Evolutionary conservation across 2,329 filamentous ascomycete species (phyloP).

Genomic region (Cladosporium halotolerans): DNA sequence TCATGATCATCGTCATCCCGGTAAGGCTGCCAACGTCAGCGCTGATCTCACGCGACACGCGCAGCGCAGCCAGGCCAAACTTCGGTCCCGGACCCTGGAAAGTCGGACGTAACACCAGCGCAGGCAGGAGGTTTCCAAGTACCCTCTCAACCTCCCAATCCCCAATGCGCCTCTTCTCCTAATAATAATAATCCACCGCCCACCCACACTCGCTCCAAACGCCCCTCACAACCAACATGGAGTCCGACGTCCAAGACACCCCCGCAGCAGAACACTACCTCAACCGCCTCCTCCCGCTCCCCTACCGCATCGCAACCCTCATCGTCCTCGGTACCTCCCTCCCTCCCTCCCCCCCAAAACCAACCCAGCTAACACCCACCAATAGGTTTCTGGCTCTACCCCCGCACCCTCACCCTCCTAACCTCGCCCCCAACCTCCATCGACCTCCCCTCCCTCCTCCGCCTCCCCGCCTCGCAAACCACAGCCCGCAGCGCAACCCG

Average conservation of each 20-base stretch:
- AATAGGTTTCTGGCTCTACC: conserved; percentile 90
- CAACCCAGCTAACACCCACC: background rate
- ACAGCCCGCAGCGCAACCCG: conserved; percentile 72
- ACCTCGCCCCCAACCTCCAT: conserved; percentile 56
- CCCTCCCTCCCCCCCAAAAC: background rate
- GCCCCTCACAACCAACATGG: background rate
- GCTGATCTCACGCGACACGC: no score
- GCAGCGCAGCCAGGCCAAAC: no score
- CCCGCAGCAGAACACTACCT: conserved; percentile 33
- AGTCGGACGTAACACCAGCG: no score
- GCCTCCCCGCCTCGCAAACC: conserved; percentile 68
- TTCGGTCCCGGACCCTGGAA: no score
- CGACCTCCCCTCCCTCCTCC: conserved; percentile 58
- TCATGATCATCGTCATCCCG: no score
- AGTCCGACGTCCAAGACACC: conserved; percentile 9
- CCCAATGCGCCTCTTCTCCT: background rate
- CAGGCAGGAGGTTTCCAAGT: no score
- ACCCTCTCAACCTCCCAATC: no score
- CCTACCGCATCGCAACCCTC: conserved; percentile 82
- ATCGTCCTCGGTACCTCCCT: conserved; percentile 64
- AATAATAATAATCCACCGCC: background rate
- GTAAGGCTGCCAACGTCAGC: no score
- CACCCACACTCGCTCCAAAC: background rate
- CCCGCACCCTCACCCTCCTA: conserved; percentile 77
- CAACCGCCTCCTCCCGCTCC: conserved; percentile 78